Evolutionary conservation across 768 basidiomycete species (phyloP).

Genomic region (Russula emetica): DNA sequence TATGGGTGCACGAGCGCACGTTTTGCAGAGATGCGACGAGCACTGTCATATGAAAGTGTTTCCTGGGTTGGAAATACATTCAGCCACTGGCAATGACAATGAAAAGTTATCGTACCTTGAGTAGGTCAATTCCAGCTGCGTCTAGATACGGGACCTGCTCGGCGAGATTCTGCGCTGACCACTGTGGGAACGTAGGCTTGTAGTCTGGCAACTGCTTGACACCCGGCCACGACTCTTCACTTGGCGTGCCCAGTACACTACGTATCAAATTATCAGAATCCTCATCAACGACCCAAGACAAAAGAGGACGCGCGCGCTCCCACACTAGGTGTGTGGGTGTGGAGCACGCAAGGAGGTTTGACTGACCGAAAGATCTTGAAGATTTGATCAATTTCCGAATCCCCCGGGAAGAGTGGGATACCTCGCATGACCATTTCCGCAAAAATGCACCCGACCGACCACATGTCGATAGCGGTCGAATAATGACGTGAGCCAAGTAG

Average conservation of each 20-base stretch:
- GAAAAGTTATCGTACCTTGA: slow-evolving; percentile 47
- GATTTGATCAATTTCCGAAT: slow-evolving; percentile 99
- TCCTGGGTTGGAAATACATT: slow-evolving; percentile 27
- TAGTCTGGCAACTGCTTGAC: slow-evolving; percentile 87
- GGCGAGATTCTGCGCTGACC: slow-evolving; percentile 72
- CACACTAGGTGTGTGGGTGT: not conserved
- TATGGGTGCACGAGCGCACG: slow-evolving; percentile 50
- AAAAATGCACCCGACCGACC: slow-evolving; percentile 99
- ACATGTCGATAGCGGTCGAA: slow-evolving; percentile 98
- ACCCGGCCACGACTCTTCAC: slow-evolving; percentile 88
- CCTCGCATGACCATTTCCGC: slow-evolving; percentile 97
- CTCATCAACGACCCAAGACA: not conserved
- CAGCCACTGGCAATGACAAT: not conserved
- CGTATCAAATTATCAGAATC: not conserved
- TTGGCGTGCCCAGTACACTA: slow-evolving; percentile 88
- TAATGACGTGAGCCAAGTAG: slow-evolving; percentile 94
- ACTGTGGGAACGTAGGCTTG: slow-evolving; percentile 95
- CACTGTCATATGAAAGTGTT: slow-evolving; percentile 75
- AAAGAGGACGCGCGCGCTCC: not conserved
- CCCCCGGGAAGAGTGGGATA: slow-evolving; percentile 90
- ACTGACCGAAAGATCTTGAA: slow-evolving; percentile 96
- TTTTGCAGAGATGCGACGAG: slow-evolving; percentile 86
- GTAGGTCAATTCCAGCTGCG: slow-evolving; percentile 70
- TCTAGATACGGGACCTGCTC: slow-evolving; percentile 68
- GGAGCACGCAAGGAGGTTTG: not conserved